Evolutionary conservation across 148 eudicot species (phyloP).

Genomic region (Camellia granthamiana): DNA sequence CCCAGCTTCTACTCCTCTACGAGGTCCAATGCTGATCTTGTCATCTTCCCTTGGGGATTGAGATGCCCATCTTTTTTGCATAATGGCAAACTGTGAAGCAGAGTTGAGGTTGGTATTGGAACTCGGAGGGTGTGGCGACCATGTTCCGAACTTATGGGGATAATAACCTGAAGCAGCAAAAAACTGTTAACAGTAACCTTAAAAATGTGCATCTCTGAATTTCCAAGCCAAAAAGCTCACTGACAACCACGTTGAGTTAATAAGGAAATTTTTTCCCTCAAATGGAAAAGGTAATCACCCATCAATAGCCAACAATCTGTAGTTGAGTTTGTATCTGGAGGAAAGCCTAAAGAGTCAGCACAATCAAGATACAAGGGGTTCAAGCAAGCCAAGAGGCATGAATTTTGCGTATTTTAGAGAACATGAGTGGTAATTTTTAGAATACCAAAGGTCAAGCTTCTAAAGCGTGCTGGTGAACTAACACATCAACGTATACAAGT

Average conservation of each 20-base stretch:
- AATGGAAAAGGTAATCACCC: not conserved
- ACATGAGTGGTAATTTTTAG: not conserved
- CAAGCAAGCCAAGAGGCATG: not conserved
- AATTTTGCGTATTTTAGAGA: not conserved
- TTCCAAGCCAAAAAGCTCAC: not conserved
- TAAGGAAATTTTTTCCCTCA: no score
- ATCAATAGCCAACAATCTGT: not conserved
- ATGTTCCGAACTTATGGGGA: constrained; percentile 34
- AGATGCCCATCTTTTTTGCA: constrained; percentile 66
- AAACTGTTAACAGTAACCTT: not conserved
- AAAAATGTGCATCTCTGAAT: not conserved
- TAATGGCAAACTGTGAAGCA: constrained; percentile 20
- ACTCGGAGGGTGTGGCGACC: constrained; percentile 17
- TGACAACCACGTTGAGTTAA: not conserved
- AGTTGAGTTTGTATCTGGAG: not conserved
- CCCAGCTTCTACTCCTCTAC: constrained; percentile 28
- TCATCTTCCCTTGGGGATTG: constrained; percentile 47
- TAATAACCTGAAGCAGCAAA: constrained; percentile 42
- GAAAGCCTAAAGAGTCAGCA: not conserved
- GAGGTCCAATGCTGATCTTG: constrained; percentile 87
- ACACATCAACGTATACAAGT: not conserved
- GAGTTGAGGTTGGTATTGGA: constrained; percentile 27
- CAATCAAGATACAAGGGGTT: not conserved
- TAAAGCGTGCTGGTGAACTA: not conserved
- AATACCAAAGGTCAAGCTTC: not conserved